Percentiles rank a stretch among this genome's conserved stretches.
Evolutionary conservation across 805 yeast species (phyloP).

Genomic region (Pichia deserticola): DNA sequence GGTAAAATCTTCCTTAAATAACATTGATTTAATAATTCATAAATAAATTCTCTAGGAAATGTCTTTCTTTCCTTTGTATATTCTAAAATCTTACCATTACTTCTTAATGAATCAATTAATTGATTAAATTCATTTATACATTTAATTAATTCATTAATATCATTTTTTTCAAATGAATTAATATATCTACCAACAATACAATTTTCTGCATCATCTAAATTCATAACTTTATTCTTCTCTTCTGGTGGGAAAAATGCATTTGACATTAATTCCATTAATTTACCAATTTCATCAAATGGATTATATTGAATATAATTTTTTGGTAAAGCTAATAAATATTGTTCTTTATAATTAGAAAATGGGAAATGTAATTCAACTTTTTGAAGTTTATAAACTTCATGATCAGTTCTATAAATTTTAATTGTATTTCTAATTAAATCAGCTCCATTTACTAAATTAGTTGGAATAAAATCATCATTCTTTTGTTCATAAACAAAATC

Average conservation of each 20-base stretch:
- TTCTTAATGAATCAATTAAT: conserved; percentile 30
- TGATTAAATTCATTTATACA: conserved; percentile 38
- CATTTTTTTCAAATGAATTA: conserved; percentile 24
- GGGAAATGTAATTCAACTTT: conserved; percentile 27
- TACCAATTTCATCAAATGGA: conserved; percentile 57
- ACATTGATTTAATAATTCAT: conserved; percentile 63
- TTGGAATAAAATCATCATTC: conserved; percentile 14
- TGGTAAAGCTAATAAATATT: conserved; percentile 41
- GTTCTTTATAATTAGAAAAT: conserved; percentile 43
- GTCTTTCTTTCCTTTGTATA: conserved; percentile 14
- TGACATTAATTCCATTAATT: conserved; percentile 38
- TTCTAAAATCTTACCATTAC: conserved; percentile 23
- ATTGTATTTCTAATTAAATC: conserved; percentile 15
- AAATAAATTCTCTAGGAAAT: conserved; percentile 40
- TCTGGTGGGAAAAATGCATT: conserved; percentile 33
- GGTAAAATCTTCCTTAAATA: conserved; percentile 79
- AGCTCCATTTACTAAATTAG: conserved; percentile 13
- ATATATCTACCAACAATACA: conserved; percentile 36
- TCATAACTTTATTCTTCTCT: conserved; percentile 26
- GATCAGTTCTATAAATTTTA: conserved; percentile 23
- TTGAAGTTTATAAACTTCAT: conserved; percentile 21
- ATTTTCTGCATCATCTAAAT: conserved; percentile 28
- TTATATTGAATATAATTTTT: conserved; percentile 49
- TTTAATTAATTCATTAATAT: conserved; percentile 1
- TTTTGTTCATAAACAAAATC: conserved; percentile 17